These are phyloP conservation scores for Jacaranda copaia DNA, from an alignment of 257 asterid genomes.

Conservation along the genomic window DNA sequence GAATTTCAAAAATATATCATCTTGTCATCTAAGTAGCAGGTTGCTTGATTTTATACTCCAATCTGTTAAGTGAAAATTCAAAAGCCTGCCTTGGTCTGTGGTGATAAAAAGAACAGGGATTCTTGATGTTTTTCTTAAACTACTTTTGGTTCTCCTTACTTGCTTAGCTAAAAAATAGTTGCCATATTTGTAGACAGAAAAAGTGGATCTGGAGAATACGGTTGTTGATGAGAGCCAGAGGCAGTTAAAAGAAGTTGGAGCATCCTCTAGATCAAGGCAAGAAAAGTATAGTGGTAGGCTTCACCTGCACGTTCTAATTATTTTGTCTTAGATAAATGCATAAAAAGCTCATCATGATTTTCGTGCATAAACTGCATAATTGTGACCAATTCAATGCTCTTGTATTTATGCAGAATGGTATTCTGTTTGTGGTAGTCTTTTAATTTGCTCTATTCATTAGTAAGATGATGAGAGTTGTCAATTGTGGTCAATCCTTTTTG, in stretches of 20 bases:
- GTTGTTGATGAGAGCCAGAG: conserved; percentile 99
- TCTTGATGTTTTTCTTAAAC: conserved; percentile 19
- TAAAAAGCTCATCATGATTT: conserved; percentile 20
- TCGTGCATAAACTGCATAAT: too few relatives aligned
- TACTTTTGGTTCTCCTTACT: conserved; percentile 24
- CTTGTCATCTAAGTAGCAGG: not conserved
- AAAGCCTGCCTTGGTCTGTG: conserved; percentile 20
- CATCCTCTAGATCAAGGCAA: conserved; percentile 76
- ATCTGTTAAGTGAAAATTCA: conserved; percentile 14
- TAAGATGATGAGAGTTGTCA: conserved; percentile 5
- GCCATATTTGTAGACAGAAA: conserved; percentile 79
- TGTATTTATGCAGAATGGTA: conserved; percentile 8
- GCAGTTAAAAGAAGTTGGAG: conserved; percentile 68
- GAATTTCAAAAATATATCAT: conserved; percentile 14
- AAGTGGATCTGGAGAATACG: conserved; percentile 95
- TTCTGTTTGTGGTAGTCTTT: not conserved
- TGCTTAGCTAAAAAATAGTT: conserved; percentile 38
- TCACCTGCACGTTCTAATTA: conserved; percentile 20
- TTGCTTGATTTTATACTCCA: not conserved
- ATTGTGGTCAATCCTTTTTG: conserved; percentile 8
- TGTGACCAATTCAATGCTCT: not conserved
- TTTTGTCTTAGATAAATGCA: conserved; percentile 17
- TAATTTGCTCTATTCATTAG: not conserved
- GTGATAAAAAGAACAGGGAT: conserved; percentile 23
- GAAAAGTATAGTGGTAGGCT: conserved; percentile 85